Evolutionary conservation across 2,329 filamentous ascomycete genomes (phyloP), one percentile per base, ranked within the genome.

Genomic region (Sarocladium oryzae): DNA sequence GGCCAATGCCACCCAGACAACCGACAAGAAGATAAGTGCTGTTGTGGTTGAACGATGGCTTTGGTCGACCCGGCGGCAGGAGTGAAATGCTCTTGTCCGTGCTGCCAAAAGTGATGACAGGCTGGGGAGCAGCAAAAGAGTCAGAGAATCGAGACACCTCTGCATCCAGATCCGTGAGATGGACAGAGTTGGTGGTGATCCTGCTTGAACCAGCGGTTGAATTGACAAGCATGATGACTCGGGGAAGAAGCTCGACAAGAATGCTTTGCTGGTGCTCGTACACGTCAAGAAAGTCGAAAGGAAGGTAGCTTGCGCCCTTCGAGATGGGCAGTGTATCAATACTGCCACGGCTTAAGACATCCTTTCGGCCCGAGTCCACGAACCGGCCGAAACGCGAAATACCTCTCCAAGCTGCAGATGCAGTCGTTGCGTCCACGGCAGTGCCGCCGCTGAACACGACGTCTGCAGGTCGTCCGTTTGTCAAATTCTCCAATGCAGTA

Each of bases 1-100:
- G 58, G 1, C 67, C 66, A 1, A 70, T 53, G 1, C 66, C 66
- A 4, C 67, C 66, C 1, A 58, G 52, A 33, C 57, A 56, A 4
- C 58, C 58, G 7, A 57, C 52, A 6, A 60, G 50, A 1, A 60
- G 52, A 32, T 60, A 60, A 6, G 40, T 13, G 18, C 3, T 13
- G 6, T 4, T 13, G n/a, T n/a, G 36, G 18, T 21, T 13, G 28
- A 40, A 40, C 6, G 16, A 4, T 13, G 36, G 36, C 28, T 32
- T 32, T 8, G 28, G 28, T 32, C 28, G 28, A 16, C 36, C n/a
- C 9, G n/a, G 28, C 7, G 28, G 28, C 28, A 32, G 13, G 7
- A 32, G 28, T 7, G 28, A 13, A 7, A 32, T 13, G 13, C 7
- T 7, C 28, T 32, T 7, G 28, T 32, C 28, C 13, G 28, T 32